Evolutionary conservation across 805 yeast genomes (phyloP).

Genomic region (Candida sonorensis): DNA sequence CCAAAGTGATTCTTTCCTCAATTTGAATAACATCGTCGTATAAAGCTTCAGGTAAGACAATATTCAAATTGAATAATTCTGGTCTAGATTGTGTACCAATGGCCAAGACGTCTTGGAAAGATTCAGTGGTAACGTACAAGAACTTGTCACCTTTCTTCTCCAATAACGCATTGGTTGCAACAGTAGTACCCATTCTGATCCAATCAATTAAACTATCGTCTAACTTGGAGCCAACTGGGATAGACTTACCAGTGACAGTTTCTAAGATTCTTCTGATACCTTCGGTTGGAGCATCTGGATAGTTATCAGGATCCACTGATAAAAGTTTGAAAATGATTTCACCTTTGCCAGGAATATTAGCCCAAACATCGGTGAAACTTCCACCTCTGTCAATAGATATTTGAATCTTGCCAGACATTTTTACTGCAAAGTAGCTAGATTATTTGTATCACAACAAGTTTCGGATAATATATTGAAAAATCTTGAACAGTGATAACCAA

Average conservation of each 20-base stretch:
- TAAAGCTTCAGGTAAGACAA: slow-evolving; percentile 11
- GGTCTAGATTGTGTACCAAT: slow-evolving; percentile 28
- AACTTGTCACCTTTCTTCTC: slow-evolving; percentile 17
- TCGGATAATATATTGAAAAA: too few relatives aligned
- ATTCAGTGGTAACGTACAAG: slow-evolving; percentile 21
- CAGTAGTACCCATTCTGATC: slow-evolving; percentile 23
- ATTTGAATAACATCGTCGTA: slow-evolving; percentile 13
- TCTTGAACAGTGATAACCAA: too few relatives aligned
- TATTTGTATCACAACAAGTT: neutral
- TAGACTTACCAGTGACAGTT: slow-evolving; percentile 8
- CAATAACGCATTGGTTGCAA: slow-evolving; percentile 19
- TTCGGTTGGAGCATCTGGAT: slow-evolving; percentile 21
- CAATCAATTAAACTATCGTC: slow-evolving; percentile 16
- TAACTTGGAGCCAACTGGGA: slow-evolving; percentile 13
- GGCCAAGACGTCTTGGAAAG: slow-evolving; percentile 25
- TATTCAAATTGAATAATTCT: slow-evolving; percentile 13
- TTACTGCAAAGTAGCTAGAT: too few relatives aligned
- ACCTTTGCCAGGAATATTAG: slow-evolving; percentile 33
- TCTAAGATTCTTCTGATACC: slow-evolving; percentile 20
- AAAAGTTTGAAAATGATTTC: slow-evolving; percentile 29
- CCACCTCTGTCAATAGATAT: slow-evolving; percentile 29
- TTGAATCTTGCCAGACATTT: slow-evolving; percentile 3
- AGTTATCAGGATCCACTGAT: slow-evolving; percentile 20
- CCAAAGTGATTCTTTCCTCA: slow-evolving; percentile 19
- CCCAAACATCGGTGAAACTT: slow-evolving; percentile 42